phyloP scores from a whole-genome alignment of 2,329 filamentous ascomycete species.

The Eutypa lata region DNA sequence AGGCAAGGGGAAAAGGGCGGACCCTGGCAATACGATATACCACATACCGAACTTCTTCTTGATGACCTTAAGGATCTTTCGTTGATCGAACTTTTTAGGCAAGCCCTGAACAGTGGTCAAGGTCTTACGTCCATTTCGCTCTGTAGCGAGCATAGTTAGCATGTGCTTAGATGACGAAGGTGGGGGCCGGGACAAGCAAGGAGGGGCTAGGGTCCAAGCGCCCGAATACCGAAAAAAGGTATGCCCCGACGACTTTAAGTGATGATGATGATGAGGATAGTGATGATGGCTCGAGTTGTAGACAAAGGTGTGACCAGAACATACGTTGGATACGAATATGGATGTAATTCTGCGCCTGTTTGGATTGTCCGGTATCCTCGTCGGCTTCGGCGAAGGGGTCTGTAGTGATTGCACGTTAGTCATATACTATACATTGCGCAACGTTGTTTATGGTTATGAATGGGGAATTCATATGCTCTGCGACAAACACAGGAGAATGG shows the following conservation, averaged over 20 bases:
- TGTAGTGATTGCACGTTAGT: constrained; percentile 38
- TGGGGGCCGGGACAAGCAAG: neutral
- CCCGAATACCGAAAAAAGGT: neutral
- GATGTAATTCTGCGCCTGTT: constrained; percentile 96
- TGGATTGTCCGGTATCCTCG: constrained; percentile 95
- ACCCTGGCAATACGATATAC: neutral
- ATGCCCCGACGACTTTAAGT: too few species aligned
- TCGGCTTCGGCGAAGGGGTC: constrained; percentile 99
- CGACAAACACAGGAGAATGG: neutral
- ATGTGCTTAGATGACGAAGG: constrained; percentile 1
- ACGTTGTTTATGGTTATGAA: too few species aligned
- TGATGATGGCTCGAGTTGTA: neutral
- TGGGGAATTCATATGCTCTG: neutral
- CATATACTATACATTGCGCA: neutral
- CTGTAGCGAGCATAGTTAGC: constrained; percentile 53
- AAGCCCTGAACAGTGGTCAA: constrained; percentile 99
- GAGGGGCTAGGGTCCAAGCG: neutral
- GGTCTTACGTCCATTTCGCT: constrained; percentile 99
- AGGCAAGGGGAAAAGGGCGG: too few species aligned
- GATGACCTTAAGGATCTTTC: constrained; percentile 99
- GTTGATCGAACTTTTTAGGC: constrained; percentile 98
- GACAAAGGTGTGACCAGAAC: constrained; percentile 33
- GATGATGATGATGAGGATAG: too few species aligned
- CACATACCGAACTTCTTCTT: constrained; percentile 95
- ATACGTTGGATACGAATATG: constrained; percentile 99